A percentile compares a stretch with the other conserved stretches of the same genome.
These are phyloP conservation scores for Xylaria arbuscula DNA, from an alignment of 2,329 filamentous ascomycete species.

Conservation along the genomic window DNA sequence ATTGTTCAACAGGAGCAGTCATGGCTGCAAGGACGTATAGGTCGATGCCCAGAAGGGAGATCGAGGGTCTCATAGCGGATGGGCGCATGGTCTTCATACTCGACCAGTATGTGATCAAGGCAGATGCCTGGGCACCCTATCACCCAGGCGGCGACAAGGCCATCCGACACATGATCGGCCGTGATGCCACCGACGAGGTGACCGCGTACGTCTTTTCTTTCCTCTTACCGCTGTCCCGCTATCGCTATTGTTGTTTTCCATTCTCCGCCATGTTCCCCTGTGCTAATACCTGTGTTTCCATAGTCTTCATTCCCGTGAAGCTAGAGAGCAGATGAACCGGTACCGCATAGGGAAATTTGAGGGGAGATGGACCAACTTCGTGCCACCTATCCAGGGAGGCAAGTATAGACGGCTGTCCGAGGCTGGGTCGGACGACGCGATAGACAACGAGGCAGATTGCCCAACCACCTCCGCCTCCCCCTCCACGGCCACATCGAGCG, in stretches of 20 bases:
- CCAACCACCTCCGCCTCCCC: slow-evolving; percentile 29
- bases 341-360: slow-evolving; percentile 87
- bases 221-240: too few species aligned
- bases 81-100: slow-evolving; percentile 84
- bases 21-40: slow-evolving; percentile 54
- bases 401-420: slow-evolving; percentile 67
- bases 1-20: slow-evolving; percentile 12
- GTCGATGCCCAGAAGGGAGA: slow-evolving; percentile 69
- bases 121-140: slow-evolving; percentile 87
- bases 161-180: slow-evolving; percentile 91
- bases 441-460: slow-evolving; percentile 53
- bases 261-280: slow-evolving; percentile 24
- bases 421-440: slow-evolving; percentile 54
- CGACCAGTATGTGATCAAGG: slow-evolving; percentile 83
- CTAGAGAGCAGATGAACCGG: slow-evolving; percentile 78
- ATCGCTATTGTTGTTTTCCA: background rate
- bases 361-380: slow-evolving; percentile 86
- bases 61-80: slow-evolving; percentile 86
- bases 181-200: slow-evolving; percentile 94
- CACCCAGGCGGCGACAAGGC: slow-evolving; percentile 94
- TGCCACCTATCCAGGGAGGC: slow-evolving; percentile 92
- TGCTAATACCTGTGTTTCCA: slow-evolving; percentile 27
- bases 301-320: slow-evolving; percentile 85
- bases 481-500: slow-evolving; percentile 57
- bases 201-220: slow-evolving; percentile 72